These are phyloP conservation scores for Talaromyces sp. DNA, from an alignment of 2,329 filamentous ascomycete species.

Conservation along the genomic window DNA sequence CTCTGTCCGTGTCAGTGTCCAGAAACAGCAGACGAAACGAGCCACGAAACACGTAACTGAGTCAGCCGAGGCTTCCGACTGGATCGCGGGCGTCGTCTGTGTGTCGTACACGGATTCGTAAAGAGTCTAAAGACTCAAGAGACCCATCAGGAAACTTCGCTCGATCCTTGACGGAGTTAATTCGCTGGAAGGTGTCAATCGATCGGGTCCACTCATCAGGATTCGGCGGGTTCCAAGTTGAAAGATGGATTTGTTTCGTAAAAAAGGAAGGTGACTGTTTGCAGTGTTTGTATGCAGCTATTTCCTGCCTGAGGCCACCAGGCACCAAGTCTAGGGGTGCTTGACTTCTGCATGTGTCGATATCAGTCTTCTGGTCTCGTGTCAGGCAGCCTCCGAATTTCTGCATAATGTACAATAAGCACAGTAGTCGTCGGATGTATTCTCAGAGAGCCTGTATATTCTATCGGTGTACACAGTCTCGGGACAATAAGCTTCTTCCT, in stretches of 20 bases:
- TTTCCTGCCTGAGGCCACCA: background rate
- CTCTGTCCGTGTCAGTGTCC: background rate
- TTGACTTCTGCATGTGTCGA: background rate
- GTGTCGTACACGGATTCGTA: slow-evolving; percentile 1
- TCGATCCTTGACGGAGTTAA: background rate
- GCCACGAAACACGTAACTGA: background rate
- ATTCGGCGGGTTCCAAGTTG: background rate
- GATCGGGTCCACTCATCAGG: background rate
- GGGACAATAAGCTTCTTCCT: background rate
- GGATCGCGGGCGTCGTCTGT: background rate
- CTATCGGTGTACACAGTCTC: background rate
- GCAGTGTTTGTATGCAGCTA: background rate
- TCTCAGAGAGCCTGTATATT: background rate
- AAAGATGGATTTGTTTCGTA: background rate
- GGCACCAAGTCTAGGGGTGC: background rate
- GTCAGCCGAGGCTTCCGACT: background rate
- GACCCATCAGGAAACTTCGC: background rate
- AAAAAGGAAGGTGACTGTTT: background rate
- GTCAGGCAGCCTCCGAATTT: background rate
- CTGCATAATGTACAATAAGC: background rate
- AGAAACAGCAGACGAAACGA: background rate
- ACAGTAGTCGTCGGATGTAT: background rate
- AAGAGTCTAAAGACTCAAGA: background rate
- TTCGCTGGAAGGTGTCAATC: background rate
- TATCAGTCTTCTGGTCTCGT: background rate